Evolutionary conservation across 106 monocot species (phyloP).

Genomic region (Cymbidium sinense): DNA sequence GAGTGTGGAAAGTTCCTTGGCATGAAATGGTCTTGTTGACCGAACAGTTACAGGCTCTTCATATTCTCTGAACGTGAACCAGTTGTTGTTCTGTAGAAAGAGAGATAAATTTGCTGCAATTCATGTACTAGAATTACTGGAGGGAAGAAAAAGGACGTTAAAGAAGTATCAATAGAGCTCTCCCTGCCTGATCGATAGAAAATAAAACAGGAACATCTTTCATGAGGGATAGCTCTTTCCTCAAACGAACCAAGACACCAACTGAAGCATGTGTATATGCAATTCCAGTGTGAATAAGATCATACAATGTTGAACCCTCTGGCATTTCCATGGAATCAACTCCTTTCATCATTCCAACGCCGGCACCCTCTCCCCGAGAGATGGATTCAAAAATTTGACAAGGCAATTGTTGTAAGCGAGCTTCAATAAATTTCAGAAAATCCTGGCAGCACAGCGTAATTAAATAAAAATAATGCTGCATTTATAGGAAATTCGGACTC

Average conservation of each 20-base stretch:
- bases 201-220: constrained; percentile 91
- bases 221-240: constrained; percentile 79
- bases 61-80: constrained; percentile 98
- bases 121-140: neutral
- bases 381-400: constrained; percentile 85
- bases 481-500: neutral
- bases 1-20: constrained; percentile 77
- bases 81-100: constrained; percentile 77
- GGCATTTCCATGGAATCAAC: constrained; percentile 71
- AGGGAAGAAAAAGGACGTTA: neutral
- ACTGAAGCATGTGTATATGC: constrained; percentile 68
- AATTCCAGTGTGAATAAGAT: constrained; percentile 90
- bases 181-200: constrained; percentile 84
- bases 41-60: constrained; percentile 66
- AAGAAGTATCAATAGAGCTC: neutral
- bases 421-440: constrained; percentile 86
- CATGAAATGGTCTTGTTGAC: constrained; percentile 77
- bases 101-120: neutral
- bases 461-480: neutral
- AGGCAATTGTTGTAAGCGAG: constrained; percentile 53
- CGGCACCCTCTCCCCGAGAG: constrained; percentile 87
- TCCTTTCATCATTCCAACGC: constrained; percentile 44
- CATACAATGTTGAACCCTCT: constrained; percentile 82
- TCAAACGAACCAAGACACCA: constrained; percentile 80
- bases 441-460: constrained; percentile 63